phyloP scores from a whole-genome alignment of 768 basidiomycete species.

The Boletus insuetus region DNA sequence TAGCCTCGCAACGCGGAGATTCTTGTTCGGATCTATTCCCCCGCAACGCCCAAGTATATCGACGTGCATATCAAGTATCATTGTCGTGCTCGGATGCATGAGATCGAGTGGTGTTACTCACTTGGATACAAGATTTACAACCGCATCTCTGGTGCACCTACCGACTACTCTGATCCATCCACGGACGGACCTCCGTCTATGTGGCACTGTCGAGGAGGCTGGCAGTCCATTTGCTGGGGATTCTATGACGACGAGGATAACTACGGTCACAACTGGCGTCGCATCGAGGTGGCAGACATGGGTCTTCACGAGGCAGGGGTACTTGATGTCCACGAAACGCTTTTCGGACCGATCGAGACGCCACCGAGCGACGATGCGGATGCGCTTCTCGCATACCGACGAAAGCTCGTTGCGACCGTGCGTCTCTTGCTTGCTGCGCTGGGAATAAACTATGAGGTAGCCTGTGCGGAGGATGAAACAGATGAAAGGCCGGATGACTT shows the following conservation, averaged over 20 bases:
- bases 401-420: constrained; percentile 4
- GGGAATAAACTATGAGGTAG: constrained; percentile 7
- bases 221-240: constrained; percentile 16
- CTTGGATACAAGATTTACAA: constrained; percentile 5
- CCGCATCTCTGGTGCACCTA: not conserved
- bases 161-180: not conserved
- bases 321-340: constrained; percentile 5
- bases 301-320: constrained; percentile 8
- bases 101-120: constrained; percentile 11
- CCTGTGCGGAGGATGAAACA: constrained; percentile 9
- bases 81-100: not conserved
- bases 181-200: not conserved
- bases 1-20: constrained; percentile 3
- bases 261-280: not conserved
- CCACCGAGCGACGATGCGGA: not conserved
- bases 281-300: not conserved
- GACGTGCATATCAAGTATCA: constrained; percentile 17
- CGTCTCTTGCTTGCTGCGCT: constrained; percentile 10
- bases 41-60: constrained; percentile 8
- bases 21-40: constrained; percentile 5
- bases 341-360: constrained; percentile 8
- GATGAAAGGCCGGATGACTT: not conserved
- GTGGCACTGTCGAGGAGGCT: constrained; percentile 6
- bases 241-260: constrained; percentile 7
- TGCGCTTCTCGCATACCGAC: not conserved